Conservation (phyloP, 345 rosid species). For the Eucalyptus sp. region DNA sequence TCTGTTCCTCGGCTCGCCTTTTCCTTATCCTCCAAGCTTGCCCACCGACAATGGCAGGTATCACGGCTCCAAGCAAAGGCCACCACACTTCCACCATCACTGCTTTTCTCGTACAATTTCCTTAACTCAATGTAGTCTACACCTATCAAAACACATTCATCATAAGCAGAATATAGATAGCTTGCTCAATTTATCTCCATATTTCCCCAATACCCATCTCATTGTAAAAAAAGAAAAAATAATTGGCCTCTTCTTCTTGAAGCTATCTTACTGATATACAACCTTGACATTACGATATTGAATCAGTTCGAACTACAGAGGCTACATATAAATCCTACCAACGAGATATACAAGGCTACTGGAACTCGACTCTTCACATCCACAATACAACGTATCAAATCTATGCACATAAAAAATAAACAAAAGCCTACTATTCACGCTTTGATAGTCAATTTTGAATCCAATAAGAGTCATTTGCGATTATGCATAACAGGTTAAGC, state of each 20-base stretch:
- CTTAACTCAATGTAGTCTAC: neutral
- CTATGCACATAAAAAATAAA: neutral
- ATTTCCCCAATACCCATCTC: neutral
- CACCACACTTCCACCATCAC: slow-evolving; percentile 85
- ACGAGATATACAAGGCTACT: neutral
- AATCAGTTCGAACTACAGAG: neutral
- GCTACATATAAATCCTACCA: neutral
- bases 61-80: slow-evolving; percentile 57
- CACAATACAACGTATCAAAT: neutral
- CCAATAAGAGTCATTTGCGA: neutral
- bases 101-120: neutral
- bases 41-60: slow-evolving; percentile 62
- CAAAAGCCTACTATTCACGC: neutral
- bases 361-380: neutral
- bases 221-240: neutral
- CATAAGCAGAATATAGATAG: neutral
- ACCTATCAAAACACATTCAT: neutral
- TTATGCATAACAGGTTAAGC: neutral
- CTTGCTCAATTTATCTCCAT: neutral
- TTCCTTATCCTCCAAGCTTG: slow-evolving; percentile 63
- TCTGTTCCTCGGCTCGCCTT: slow-evolving; percentile 54
- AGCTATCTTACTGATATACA: neutral
- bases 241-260: neutral
- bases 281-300: neutral
- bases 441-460: neutral